Evolutionary conservation across 2,329 filamentous ascomycete species (phyloP).

Genomic region (Xylaria sp.): DNA sequence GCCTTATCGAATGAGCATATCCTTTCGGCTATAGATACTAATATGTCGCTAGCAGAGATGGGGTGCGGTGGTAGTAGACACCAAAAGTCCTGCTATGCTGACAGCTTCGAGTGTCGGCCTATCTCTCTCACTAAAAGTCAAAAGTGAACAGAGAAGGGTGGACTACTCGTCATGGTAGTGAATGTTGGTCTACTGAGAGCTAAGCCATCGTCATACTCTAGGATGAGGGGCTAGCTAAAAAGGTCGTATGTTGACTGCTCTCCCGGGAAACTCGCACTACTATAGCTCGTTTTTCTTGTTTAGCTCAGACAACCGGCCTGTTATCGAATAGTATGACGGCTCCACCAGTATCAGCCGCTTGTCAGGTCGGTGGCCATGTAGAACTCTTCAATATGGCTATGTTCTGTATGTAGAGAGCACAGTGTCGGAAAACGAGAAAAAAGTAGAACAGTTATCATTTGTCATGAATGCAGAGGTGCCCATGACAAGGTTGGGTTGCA

Average conservation of each 20-base stretch:
- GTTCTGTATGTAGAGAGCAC: constrained; percentile 1
- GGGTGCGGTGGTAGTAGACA: background rate
- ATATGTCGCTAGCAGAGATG: background rate
- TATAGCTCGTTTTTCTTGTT: background rate
- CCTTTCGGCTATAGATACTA: background rate
- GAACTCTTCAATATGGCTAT: background rate
- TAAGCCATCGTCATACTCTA: background rate
- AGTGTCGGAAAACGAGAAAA: constrained; percentile 10
- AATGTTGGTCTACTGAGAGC: background rate
- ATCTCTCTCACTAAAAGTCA: background rate
- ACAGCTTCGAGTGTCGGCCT: background rate
- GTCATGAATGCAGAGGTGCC: constrained; percentile 22
- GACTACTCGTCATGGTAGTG: background rate
- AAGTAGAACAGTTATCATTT: constrained; percentile 20
- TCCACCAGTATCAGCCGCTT: background rate
- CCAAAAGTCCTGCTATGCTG: background rate
- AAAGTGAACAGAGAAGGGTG: background rate
- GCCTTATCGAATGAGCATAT: constrained; percentile 10
- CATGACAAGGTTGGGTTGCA: constrained; percentile 16
- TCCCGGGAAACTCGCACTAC: background rate
- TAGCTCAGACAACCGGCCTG: background rate
- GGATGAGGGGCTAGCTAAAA: background rate
- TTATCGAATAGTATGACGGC: too few species aligned
- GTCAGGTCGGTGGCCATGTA: background rate
- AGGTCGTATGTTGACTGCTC: background rate